Base-by-base conservation (phyloP, 371 early-diverging fungal genomes). In the Paraphysoderma sedebokerense region DNA sequence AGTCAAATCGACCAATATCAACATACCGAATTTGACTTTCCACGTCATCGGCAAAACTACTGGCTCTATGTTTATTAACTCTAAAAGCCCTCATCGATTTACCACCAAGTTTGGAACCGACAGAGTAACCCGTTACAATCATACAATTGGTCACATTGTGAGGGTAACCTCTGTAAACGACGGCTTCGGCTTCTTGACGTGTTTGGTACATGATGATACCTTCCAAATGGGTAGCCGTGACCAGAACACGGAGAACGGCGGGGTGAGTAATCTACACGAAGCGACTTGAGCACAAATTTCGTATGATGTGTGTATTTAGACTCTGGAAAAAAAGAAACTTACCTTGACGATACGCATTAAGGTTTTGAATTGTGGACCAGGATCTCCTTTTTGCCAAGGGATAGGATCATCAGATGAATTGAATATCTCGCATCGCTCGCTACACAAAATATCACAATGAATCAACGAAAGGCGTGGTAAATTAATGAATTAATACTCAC, bases 141-240 rank as follows among this genome's bases (percentile, higher is more conserved):
- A 73, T 76, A 41, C 89, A 85, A 0, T 58, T 53, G 0, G 47
- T 58, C 15, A 91, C 78, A 44, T 92, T 90, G 7, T 46, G 57
- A 2, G 91, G 92, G 38, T 64, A 65, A 5, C 65, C 55, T 29
- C 48, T 22, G 15, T 48, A 49, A 63, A 85, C 86, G n/a, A 91
- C 46, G 0, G 56, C 44, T 55, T 92, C 85, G 11, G 84, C 96
- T 28, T 74, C 68, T 0, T 56, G 52, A 42, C 88, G 80, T 26
- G 72, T 65, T 13, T 72, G 65, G 34, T 88, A 75, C 33, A 95
- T 59, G n/a, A 87, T 66, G 5, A 66, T 73, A 22, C 75, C 68
- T 58, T 95, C 92, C 50, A 90, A 85, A 28, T 64, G 57, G 53
- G 65, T 65, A 32, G 72, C 57, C 36, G 82, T 72, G 52, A 92